Conservation (phyloP, 306 rosid genomes). For the Abrus precatorius region DNA sequence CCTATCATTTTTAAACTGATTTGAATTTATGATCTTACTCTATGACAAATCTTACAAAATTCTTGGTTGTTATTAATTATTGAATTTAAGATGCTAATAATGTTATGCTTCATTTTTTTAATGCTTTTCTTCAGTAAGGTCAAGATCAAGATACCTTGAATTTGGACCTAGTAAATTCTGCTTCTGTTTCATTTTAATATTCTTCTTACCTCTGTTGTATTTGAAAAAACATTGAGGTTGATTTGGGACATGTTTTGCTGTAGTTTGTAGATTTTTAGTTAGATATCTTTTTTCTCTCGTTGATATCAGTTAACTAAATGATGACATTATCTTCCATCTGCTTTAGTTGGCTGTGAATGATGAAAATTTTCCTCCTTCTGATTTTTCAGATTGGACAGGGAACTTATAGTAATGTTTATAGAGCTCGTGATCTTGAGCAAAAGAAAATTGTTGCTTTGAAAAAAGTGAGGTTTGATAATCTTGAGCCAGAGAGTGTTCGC, state of each 20-base stretch:
- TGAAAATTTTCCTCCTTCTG: constrained; percentile 10
- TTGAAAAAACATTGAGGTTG: constrained; percentile 9
- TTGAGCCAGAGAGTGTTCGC: constrained; percentile 96
- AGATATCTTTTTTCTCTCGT: neutral
- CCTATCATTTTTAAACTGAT: neutral
- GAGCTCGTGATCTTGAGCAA: constrained; percentile 95
- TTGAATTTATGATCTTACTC: neutral
- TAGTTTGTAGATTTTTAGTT: neutral
- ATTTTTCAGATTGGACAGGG: constrained; percentile 92
- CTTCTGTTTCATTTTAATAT: constrained; percentile 25
- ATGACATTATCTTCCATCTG: constrained; percentile 26
- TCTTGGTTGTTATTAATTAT: constrained; percentile 2
- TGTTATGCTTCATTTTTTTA: constrained; percentile 19
- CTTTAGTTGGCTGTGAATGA: constrained; percentile 32
- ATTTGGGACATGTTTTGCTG: neutral
- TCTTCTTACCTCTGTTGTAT: constrained; percentile 5
- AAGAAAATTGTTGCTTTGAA: constrained; percentile 88
- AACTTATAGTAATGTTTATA: constrained; percentile 91
- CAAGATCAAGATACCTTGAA: neutral
- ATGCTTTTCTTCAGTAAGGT: neutral
- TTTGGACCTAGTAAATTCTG: neutral
- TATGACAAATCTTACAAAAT: neutral
- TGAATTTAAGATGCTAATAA: constrained; percentile 30
- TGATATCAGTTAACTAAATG: constrained; percentile 10
- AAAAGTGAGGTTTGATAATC: constrained; percentile 94